These are phyloP conservation scores for Dunaliella primolecta DNA, from an alignment of 139 green algal genomes.

Conservation along the genomic window DNA sequence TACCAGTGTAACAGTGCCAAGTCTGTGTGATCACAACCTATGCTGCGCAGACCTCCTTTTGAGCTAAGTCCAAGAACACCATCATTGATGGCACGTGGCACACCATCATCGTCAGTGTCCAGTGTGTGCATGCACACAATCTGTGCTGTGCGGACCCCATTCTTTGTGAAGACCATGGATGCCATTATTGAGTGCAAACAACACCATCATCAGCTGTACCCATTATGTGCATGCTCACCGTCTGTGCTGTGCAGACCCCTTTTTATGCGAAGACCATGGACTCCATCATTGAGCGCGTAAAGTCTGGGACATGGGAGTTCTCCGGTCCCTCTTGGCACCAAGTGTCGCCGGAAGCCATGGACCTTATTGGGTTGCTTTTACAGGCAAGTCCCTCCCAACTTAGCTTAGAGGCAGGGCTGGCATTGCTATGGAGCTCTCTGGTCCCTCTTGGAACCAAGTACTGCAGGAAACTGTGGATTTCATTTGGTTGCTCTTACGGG, in stretches of 20 bases:
- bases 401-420: too few species aligned
- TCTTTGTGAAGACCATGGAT: slow-evolving; percentile 22
- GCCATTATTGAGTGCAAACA: too few species aligned
- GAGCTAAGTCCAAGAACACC: too few species aligned
- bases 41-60: too few species aligned
- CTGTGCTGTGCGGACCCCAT: slow-evolving; percentile 42
- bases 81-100: too few species aligned
- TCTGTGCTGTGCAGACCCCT: slow-evolving; percentile 25
- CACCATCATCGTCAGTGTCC: too few species aligned
- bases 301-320: slow-evolving; percentile 33
- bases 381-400: not conserved
- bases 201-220: too few species aligned
- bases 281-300: slow-evolving; percentile 26
- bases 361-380: slow-evolving; percentile 29
- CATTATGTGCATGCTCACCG: not conserved
- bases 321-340: slow-evolving; percentile 15
- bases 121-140: too few species aligned
- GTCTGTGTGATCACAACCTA: too few species aligned
- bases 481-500: slow-evolving; percentile 16
- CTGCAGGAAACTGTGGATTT: slow-evolving; percentile 27
- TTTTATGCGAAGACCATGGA: slow-evolving; percentile 30
- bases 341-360: slow-evolving; percentile 24
- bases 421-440: slow-evolving; percentile 27
- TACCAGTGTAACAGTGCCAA: too few species aligned
- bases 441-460: slow-evolving; percentile 20